These are phyloP conservation scores for Ascoidea rubescens DNA, from an alignment of 805 yeast genomes.

Conservation along the genomic window DNA sequence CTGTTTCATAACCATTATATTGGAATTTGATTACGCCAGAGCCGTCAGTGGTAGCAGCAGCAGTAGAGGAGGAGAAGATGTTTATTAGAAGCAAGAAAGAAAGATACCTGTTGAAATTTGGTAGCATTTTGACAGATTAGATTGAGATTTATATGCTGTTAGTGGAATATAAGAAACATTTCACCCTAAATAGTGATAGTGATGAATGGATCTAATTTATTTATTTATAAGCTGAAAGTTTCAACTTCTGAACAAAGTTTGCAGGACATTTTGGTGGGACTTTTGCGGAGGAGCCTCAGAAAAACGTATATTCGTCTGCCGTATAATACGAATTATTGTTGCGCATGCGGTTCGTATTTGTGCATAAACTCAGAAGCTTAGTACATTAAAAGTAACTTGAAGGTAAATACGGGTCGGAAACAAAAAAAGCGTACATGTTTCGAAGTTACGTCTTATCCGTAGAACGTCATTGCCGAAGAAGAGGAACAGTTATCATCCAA, in stretches of 20 bases:
- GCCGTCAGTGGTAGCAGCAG: neutral
- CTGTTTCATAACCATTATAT: neutral
- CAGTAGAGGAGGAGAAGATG: neutral
- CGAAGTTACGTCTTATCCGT: too few species aligned
- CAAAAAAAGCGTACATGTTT: too few species aligned
- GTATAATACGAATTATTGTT: too few species aligned
- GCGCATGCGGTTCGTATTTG: too few species aligned
- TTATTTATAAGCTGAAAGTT: neutral
- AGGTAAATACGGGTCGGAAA: too few species aligned
- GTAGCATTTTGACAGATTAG: too few species aligned
- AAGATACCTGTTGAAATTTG: neutral
- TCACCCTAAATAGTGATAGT: too few species aligned
- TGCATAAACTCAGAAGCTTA: too few species aligned
- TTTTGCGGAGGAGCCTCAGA: neutral
- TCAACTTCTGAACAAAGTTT: neutral
- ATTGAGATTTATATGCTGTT: neutral
- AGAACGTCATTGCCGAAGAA: too few species aligned
- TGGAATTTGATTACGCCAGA: neutral
- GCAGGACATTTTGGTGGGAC: neutral
- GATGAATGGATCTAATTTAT: neutral
- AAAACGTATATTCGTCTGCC: too few species aligned
- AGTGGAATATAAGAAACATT: neutral
- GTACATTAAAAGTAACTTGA: too few species aligned
- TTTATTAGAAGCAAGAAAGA: neutral
- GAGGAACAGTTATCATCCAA: too few species aligned